A percentile compares a stretch with the other conserved stretches of the same genome.
Evolutionary conservation across 495 filamentous ascomycete species (phyloP).

Genomic region (Penicillium dipodomyicola): DNA sequence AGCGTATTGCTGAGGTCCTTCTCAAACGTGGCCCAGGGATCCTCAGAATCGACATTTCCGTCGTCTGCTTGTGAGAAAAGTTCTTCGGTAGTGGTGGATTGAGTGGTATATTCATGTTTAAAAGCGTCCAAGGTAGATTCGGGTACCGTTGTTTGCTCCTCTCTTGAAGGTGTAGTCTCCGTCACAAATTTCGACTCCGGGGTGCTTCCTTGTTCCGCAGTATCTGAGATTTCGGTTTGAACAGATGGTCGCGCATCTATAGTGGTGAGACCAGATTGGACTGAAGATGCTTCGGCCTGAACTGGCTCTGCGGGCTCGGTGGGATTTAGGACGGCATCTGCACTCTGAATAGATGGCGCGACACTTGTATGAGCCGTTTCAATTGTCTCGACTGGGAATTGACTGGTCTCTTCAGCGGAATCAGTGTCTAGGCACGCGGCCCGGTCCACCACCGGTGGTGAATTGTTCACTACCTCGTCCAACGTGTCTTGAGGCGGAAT

Average conservation of each 20-base stretch:
- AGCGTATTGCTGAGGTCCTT: not conserved
- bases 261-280: not conserved
- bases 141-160: not conserved
- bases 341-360: not conserved
- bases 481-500: slow-evolving; percentile 10
- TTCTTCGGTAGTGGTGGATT: not conserved
- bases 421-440: not conserved
- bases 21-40: slow-evolving; percentile 7
- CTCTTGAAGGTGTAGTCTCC: not conserved
- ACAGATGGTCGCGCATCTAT: not conserved
- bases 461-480: slow-evolving; percentile 2
- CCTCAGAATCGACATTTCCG: not conserved
- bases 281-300: not conserved
- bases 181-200: not conserved
- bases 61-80: not conserved
- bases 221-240: not conserved
- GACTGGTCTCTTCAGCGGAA: not conserved
- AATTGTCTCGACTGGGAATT: too few species aligned
- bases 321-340: not conserved
- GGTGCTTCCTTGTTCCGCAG: not conserved
- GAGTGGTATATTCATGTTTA: not conserved
- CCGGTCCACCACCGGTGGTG: slow-evolving; percentile 6
- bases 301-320: not conserved
- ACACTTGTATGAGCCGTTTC: not conserved
- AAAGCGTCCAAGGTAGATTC: not conserved